Evolutionary conservation across 352 stramenopile genomes (phyloP), one percentile per base, ranked within the genome.

Genomic region (Achlya hypogyna): DNA sequence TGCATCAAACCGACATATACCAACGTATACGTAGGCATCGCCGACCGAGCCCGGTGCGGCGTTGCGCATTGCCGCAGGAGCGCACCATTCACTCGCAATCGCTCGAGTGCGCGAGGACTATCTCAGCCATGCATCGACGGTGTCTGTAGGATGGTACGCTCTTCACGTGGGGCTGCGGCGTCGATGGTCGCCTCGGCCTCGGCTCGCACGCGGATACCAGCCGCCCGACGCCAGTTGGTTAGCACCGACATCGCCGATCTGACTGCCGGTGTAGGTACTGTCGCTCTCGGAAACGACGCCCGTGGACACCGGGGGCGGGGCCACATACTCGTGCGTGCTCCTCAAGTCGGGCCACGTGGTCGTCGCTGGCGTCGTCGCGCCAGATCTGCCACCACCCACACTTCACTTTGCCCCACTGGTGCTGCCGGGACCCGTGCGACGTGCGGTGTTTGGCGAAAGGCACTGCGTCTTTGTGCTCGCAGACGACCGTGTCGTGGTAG

Each of bases 161-260:
- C 20, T 90, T 89, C 56, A 82, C 80, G 14, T 92, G 84, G 84
- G 84, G 84, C 0, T 77, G 81, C 16, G 81, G 81, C 4, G 75
- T 88, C 59, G 69, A 72, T 8, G 84, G 84, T 8, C 84, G 89
- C 56, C 75, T 92, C 0, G 84, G 84, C 5, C 80, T 87, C 32
- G 80, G 82, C 9, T 80, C 71, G 22, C 78, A 70, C 56, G 87
- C 88, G 78, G 78, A 92, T 47, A 65, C 84, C 2, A 71, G 53
- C 12, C 70, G 79, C 9, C 83, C 83, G 2, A 84, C 74, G 62
- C 81, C 87, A 60, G 14, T 63, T 54, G 53, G 16, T 51, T 16
- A 18, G 16, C 38, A 63, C 25, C 47, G n/a, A 54, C 22, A 52
- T 51, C 25, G 18, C 23, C n/a, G 14, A 6, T 45, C 6, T 1